Evolutionary conservation across 768 basidiomycete species (phyloP).

Genomic region (Lentinula raphanica): DNA sequence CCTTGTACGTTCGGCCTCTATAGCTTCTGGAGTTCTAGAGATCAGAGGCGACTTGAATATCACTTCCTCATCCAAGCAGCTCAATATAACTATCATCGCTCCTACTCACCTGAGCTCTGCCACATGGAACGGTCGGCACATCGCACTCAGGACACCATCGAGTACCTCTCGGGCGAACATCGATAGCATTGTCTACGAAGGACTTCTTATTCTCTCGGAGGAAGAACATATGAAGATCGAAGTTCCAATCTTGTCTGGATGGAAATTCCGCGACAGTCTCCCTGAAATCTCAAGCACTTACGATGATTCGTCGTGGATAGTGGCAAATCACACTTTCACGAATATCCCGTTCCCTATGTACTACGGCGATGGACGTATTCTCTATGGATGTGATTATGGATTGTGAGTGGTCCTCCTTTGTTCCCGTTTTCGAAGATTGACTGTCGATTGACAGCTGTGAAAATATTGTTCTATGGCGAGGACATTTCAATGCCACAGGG

Average conservation of each 20-base stretch:
- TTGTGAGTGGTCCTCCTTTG: constrained; percentile 44
- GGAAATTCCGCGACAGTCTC: constrained; percentile 72
- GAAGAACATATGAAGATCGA: not conserved
- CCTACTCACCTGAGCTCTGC: constrained; percentile 47
- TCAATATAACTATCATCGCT: constrained; percentile 62
- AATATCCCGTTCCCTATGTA: constrained; percentile 65
- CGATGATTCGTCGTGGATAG: constrained; percentile 60
- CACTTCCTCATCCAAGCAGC: constrained; percentile 27
- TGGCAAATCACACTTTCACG: constrained; percentile 65
- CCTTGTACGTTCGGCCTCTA: constrained; percentile 52
- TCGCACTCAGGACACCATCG: no score
- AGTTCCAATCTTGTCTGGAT: constrained; percentile 27
- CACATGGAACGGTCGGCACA: constrained; percentile 65
- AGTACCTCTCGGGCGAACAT: constrained; percentile 4
- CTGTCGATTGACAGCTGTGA: constrained; percentile 64
- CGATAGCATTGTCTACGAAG: constrained; percentile 11
- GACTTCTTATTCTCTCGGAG: not conserved
- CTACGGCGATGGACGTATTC: constrained; percentile 68
- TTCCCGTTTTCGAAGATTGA: no score
- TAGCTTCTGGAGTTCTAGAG: constrained; percentile 44
- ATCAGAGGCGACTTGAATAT: constrained; percentile 67
- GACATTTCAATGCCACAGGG: constrained; percentile 66
- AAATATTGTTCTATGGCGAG: constrained; percentile 77
- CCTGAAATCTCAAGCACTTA: constrained; percentile 60
- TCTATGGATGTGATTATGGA: constrained; percentile 85